Conservation (phyloP, 176 grass and related monocot species). For the Tillandsia fasciculata region DNA sequence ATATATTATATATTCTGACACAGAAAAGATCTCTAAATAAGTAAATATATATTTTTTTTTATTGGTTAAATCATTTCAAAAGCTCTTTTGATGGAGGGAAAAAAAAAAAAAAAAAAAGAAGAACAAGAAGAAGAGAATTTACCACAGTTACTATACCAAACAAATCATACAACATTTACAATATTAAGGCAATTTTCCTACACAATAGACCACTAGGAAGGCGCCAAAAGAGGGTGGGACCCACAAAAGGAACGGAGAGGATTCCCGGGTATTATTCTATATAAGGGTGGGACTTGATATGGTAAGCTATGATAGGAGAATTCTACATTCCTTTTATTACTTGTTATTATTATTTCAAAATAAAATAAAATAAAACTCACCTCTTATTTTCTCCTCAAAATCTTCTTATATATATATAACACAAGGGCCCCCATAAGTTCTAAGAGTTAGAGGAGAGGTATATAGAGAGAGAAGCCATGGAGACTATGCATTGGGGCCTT, state of each 20-base stretch:
- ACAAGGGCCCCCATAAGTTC: background rate
- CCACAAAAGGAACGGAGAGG: background rate
- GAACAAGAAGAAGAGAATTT: background rate
- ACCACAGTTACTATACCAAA: background rate
- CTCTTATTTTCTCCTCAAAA: background rate
- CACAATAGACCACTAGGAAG: background rate
- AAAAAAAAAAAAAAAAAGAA: too few relatives aligned
- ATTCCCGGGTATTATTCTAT: background rate
- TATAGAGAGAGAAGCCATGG: background rate
- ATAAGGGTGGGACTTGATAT: background rate
- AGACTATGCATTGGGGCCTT: conserved; percentile 1
- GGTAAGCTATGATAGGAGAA: background rate
- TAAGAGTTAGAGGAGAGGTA: background rate
- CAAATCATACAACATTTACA: background rate
- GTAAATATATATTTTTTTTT: too few relatives aligned
- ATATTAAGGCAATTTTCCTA: background rate
- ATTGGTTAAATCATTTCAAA: background rate
- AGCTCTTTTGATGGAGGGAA: background rate
- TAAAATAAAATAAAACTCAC: background rate
- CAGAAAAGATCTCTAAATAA: too few relatives aligned
- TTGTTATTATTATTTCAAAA: conserved; percentile 3
- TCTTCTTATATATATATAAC: background rate
- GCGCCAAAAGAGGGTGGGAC: background rate
- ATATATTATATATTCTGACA: too few relatives aligned
- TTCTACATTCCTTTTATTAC: conserved; percentile 3